Evolutionary conservation across 2,329 filamentous ascomycete genomes (phyloP), one percentile per base, ranked within the genome.

Genomic region (Colletotrichum sp.): DNA sequence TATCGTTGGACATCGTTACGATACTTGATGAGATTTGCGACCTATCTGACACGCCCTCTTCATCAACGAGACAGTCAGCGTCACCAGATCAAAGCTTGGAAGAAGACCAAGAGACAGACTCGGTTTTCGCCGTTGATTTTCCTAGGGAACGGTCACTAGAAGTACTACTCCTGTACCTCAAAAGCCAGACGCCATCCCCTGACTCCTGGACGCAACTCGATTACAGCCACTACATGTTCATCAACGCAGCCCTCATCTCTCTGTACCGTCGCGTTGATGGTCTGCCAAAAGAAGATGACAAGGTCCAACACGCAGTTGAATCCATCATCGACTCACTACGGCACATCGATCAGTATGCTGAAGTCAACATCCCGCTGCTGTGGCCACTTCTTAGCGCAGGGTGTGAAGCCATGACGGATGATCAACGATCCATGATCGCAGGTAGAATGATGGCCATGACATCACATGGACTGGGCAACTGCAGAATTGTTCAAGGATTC

Each of bases 331-430:
- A 30, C 18, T 62, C 28, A 34, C 28, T 62, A 12, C 59, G 28
- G 2, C 26, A 62, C 18, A 62, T 62, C 9, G 59, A 62, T n/a
- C 59, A 30, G 9, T 32, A 62, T n/a, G 26, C 59, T 4, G 18
- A 62, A 62, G 59, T 32, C 15, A 62, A 62, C 7, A 32, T 62
- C 8, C 59, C 59, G 0, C 28, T 62, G 0, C 28, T 62, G 12
- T 62, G 59, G 59, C 59, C 59, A 32, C 59, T 62, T 22, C 59
- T 62, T 8, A 32, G 24, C 16, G 59, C 28, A 8, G 59, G 59
- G 2, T 62, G 59, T 22, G 59, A 62, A 62, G 59, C 59, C 15
- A 32, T 62, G 16, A 62, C 59, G 18, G 26, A 62, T 12, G 59
- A 30, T 30, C 59, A 62, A 32, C 59, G 59, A 15, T 30, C 15